A percentile compares a stretch with the other conserved stretches of the same genome.
These are phyloP conservation scores for Myriosclerotinia curreyana DNA, from an alignment of 2,329 filamentous ascomycete genomes.

Conservation along the genomic window DNA sequence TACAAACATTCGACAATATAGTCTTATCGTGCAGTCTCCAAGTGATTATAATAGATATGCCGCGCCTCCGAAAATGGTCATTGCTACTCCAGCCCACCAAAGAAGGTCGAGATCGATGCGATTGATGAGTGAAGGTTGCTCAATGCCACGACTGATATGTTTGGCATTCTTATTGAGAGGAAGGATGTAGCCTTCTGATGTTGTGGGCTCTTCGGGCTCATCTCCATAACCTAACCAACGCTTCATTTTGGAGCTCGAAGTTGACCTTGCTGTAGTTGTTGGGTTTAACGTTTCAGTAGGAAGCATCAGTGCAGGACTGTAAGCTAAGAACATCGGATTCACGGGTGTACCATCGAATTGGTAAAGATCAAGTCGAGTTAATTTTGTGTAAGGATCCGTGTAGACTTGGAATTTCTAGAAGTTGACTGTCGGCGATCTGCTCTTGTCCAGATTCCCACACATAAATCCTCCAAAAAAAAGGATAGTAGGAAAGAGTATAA, in stretches of 20 bases:
- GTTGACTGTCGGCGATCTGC: not conserved
- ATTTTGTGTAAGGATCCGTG: constrained; percentile 59
- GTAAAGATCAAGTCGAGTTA: constrained; percentile 62
- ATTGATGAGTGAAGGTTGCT: constrained; percentile 26
- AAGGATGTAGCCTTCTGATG: constrained; percentile 29
- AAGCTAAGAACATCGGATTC: constrained; percentile 65
- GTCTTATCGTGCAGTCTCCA: not conserved
- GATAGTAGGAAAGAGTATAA: not conserved
- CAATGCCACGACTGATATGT: constrained; percentile 34
- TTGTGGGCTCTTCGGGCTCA: constrained; percentile 41
- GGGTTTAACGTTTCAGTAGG: constrained; percentile 66
- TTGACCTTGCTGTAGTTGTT: constrained; percentile 40
- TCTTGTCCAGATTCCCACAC: not conserved
- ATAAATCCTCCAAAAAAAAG: not conserved
- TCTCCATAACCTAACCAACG: constrained; percentile 29
- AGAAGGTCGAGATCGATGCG: constrained; percentile 36
- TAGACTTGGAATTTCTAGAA: constrained; percentile 42
- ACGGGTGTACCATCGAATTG: constrained; percentile 61
- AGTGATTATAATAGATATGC: constrained; percentile 37
- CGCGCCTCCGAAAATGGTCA: constrained; percentile 39
- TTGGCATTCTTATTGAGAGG: constrained; percentile 38
- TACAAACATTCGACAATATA: constrained; percentile 25
- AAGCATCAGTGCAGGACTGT: constrained; percentile 63
- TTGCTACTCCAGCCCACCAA: constrained; percentile 39
- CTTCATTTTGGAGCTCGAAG: constrained; percentile 42